Evolutionary conservation across 768 basidiomycete species (phyloP).

Genomic region (Xerocomellus amylosporus): DNA sequence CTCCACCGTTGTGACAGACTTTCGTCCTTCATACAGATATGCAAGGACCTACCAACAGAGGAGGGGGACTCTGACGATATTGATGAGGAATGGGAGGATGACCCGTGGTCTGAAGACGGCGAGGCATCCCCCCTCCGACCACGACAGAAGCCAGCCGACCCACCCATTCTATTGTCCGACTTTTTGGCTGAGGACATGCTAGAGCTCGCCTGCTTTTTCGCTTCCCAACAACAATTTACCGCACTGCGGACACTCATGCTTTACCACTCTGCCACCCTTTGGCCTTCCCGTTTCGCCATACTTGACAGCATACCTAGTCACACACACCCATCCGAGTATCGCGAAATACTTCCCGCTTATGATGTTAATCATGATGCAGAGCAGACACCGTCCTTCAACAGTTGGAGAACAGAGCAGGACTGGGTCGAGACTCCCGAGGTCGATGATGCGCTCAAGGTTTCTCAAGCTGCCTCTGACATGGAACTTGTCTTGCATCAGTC

Average conservation of each 20-base stretch:
- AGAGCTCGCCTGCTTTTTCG: constrained; percentile 60
- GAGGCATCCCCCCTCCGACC: constrained; percentile 26
- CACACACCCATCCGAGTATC: constrained; percentile 58
- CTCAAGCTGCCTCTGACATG: constrained; percentile 15
- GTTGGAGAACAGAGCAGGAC: constrained; percentile 56
- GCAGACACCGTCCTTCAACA: constrained; percentile 23
- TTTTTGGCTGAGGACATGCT: constrained; percentile 64
- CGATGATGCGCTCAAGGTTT: constrained; percentile 39
- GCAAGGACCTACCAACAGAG: constrained; percentile 37
- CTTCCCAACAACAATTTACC: constrained; percentile 55
- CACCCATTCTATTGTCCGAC: constrained; percentile 51
- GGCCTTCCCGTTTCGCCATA: constrained; percentile 67
- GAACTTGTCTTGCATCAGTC: constrained; percentile 14
- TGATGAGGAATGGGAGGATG: constrained; percentile 49
- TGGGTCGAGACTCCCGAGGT: constrained; percentile 54
- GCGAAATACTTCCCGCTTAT: constrained; percentile 59
- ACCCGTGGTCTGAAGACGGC: constrained; percentile 63
- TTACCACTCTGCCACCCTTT: constrained; percentile 56
- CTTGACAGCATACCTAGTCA: constrained; percentile 76
- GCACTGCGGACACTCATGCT: constrained; percentile 57
- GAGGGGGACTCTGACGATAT: constrained; percentile 31
- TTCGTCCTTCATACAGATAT: constrained; percentile 69
- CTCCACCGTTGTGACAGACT: constrained; percentile 65
- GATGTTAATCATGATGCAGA: constrained; percentile 51
- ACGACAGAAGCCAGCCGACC: constrained; percentile 28